Evolutionary conservation across 2,329 filamentous ascomycete genomes (phyloP), one percentile per base, ranked within the genome.

Genomic region (Paraphaeosphaeria sporulosa): DNA sequence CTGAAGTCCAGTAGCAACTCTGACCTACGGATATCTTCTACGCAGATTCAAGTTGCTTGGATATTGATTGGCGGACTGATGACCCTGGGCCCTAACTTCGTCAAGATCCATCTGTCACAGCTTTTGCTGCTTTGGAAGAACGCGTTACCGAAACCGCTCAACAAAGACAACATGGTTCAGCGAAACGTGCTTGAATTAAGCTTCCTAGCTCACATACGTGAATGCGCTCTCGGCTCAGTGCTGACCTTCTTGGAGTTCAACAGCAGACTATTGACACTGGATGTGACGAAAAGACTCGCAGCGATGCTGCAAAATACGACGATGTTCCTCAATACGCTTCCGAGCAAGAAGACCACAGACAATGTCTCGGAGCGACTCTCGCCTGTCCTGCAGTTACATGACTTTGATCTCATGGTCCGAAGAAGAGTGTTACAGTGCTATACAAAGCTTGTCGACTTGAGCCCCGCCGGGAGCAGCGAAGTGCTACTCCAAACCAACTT

Each of bases 21-120:
- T 1, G 94, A 99, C 74, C 83, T 99, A 55, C 89, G 94, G 30
- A 89, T 95, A 38, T 96, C 95, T 7, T 92, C 92, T 70, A 97
- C 93, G 1, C 95, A 99, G 73, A 93, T 99, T 25, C 95, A 99
- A 75, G 94, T 99, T 2, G 95, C 95, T 5, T 99, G 95, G 94
- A 96, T 96, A 50, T 82, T 99, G 59, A 96, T 99, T 49, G 95
- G 96, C 40, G 95, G 96, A 0, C 82, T 99, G 57, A 98, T 98
- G 94, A 93, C 94, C 0, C 85, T 99, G 0, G 95, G 95, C 0
- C 94, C 95, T 4, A 98, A 97, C 76, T 99, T 99, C 76, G 94
- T 98, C 78, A 99, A 99, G 80, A 98, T 98, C 25, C 95, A 99
- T 78, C 85, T 99, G 8, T 94, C 94, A 2, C 95, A 99, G 73